Percentiles rank a stretch among this genome's conserved stretches.
These are phyloP conservation scores for Gnaphalium uliginosum DNA, from an alignment of 129 eudicot species.

Conservation along the genomic window DNA sequence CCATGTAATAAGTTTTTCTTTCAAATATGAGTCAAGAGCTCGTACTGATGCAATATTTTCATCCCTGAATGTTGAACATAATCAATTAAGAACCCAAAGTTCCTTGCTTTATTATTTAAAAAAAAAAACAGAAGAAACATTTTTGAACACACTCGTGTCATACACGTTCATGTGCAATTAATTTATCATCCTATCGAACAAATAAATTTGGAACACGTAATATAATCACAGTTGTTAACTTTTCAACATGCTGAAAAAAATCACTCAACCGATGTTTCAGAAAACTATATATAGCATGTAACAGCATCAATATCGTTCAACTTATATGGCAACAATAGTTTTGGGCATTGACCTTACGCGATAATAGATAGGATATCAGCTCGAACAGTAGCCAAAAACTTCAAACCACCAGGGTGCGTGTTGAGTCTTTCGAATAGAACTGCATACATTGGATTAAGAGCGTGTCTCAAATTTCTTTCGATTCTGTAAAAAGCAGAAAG, in stretches of 20 bases:
- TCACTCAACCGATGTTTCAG: neutral
- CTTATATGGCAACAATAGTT: constrained; percentile 11
- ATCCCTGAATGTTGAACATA: constrained; percentile 52
- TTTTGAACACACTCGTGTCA: neutral
- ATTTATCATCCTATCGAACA: neutral
- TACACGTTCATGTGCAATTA: neutral
- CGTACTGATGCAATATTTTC: constrained; percentile 74
- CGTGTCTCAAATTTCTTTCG: constrained; percentile 75
- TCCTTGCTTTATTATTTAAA: neutral
- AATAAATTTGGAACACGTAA: neutral
- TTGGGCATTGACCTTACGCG: constrained; percentile 67
- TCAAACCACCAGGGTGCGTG: constrained; percentile 91
- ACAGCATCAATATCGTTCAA: constrained; percentile 10
- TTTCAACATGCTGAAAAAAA: constrained; percentile 8
- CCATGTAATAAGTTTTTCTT: constrained; percentile 95
- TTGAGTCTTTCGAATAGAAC: constrained; percentile 88
- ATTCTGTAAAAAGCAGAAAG: constrained; percentile 78
- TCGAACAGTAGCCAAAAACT: constrained; percentile 70
- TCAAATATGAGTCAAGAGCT: constrained; percentile 83
- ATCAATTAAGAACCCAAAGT: constrained; percentile 17
- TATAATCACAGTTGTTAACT: constrained; percentile 1
- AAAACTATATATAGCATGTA: constrained; percentile 18
- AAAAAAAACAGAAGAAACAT: neutral
- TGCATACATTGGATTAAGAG: constrained; percentile 84
- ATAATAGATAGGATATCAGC: constrained; percentile 83